phyloP scores from a whole-genome alignment of 441 rosid species.

The Euphorbia schlechtendalii region DNA sequence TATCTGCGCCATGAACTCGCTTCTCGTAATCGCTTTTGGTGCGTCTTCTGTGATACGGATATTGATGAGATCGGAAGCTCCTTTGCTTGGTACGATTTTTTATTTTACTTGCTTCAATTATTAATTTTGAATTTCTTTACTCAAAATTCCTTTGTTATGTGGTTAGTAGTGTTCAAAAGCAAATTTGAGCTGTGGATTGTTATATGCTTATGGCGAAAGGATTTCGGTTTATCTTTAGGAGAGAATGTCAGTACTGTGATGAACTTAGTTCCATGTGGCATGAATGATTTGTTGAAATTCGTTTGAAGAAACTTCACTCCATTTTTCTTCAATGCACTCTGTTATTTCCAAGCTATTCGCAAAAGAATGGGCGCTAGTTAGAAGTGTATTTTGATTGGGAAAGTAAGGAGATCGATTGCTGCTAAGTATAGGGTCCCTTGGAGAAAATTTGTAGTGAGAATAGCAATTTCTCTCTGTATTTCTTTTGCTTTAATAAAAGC shows the following conservation, averaged over 20 bases:
- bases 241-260: background rate
- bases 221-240: background rate
- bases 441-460: too few species aligned
- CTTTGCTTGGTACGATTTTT: slow-evolving; percentile 51
- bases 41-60: slow-evolving; percentile 73
- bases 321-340: background rate
- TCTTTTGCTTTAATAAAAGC: background rate
- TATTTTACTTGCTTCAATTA: background rate
- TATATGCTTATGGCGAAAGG: background rate
- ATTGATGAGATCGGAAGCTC: slow-evolving; percentile 55
- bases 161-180: background rate
- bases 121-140: background rate
- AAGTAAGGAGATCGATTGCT: background rate
- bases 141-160: background rate
- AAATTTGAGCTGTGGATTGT: background rate
- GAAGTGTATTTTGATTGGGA: background rate
- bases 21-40: slow-evolving; percentile 65
- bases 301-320: too few species aligned
- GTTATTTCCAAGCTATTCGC: background rate
- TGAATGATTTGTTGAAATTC: background rate
- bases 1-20: slow-evolving; percentile 47
- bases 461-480: background rate
- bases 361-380: background rate
- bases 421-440: too few species aligned
- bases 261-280: background rate